Base-by-base conservation (phyloP, 2,329 filamentous ascomycete species). In the Penicillium sp. region DNA sequence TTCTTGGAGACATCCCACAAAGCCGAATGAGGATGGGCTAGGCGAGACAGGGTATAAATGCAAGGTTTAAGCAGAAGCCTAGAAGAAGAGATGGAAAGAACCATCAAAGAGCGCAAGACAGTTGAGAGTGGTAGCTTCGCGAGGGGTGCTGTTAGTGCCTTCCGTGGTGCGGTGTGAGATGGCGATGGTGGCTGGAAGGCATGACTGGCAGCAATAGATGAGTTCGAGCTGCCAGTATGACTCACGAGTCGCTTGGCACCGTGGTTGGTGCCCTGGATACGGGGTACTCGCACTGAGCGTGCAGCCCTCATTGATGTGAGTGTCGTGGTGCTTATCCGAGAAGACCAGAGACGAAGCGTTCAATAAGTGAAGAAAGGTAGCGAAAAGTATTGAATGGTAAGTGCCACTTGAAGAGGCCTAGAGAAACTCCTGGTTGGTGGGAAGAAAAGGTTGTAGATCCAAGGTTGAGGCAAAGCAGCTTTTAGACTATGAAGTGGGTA, bases 61-160 rank as follows among this genome's bases (percentile, higher is more conserved):
- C 85, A 91, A 1, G 87, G 84, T 10, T 76, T 74, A 6, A 95
- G 78, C 0, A 95, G 78, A 4, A 84, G 44, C 5, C 62, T 31
- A 1, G 67, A 68, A 4, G 67, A 69, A 0, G 67, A 69, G 24
- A 68, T 56, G 11, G 67, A 68, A 6, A 69, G 56, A 3, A 69
- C 63, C 35, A 69, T 47, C 36, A 69, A 45, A 13, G 67, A 69
- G 26, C 67, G 64, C 27, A 69, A 35, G n/a, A 69, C 62, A 6
- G 64, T 62, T 2, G 67, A 67, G 5, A 70, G 54, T 8, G 66
- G 66, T 7, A 71, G 60, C 24, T 66, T 64, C 11, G 65, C 59
- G 20, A 70, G 51, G 6, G 65, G 67, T 9, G 67, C 61, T 24
- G 50, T 47, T 9, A 60, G 40, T 5, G 53, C 52, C 37, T 60